phyloP scores from a whole-genome alignment of 768 basidiomycete species.

The Boletellus emodensis region DNA sequence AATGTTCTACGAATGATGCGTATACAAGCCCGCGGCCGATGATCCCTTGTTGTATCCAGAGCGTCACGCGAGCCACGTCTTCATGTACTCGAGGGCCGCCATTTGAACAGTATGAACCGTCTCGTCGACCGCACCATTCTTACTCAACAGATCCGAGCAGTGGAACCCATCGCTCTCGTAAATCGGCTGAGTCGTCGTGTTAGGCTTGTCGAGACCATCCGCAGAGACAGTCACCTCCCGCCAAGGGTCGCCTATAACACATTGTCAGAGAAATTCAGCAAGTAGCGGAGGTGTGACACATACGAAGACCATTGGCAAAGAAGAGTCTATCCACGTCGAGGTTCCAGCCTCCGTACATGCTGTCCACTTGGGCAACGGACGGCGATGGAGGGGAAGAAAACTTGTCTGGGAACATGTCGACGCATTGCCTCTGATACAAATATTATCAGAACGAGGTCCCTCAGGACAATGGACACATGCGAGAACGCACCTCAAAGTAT shows the following conservation, averaged over 20 bases:
- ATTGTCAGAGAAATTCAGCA: not conserved
- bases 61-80: slow-evolving; percentile 45
- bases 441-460: not conserved
- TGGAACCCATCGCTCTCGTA: slow-evolving; percentile 62
- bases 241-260: slow-evolving; percentile 63
- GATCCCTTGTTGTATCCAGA: too few relatives aligned
- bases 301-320: slow-evolving; percentile 67
- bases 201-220: slow-evolving; percentile 40
- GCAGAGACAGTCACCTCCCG: slow-evolving; percentile 65
- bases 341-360: slow-evolving; percentile 58
- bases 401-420: slow-evolving; percentile 58
- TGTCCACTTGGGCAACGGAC: slow-evolving; percentile 42
- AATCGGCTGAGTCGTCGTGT: slow-evolving; percentile 54
- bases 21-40: too few relatives aligned
- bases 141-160: slow-evolving; percentile 51
- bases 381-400: slow-evolving; percentile 48
- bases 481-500: slow-evolving; percentile 24
- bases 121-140: slow-evolving; percentile 42
- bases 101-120: slow-evolving; percentile 53
- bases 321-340: slow-evolving; percentile 55
- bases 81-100: slow-evolving; percentile 49
- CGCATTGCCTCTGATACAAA: slow-evolving; percentile 55
- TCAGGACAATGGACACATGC: not conserved
- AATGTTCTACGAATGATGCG: too few relatives aligned
- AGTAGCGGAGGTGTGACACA: slow-evolving; percentile 15